A percentile compares a stretch with the other conserved stretches of the same genome.
phyloP scores from a whole-genome alignment of 2,329 filamentous ascomycete genomes.

The Trichoderma sp. region DNA sequence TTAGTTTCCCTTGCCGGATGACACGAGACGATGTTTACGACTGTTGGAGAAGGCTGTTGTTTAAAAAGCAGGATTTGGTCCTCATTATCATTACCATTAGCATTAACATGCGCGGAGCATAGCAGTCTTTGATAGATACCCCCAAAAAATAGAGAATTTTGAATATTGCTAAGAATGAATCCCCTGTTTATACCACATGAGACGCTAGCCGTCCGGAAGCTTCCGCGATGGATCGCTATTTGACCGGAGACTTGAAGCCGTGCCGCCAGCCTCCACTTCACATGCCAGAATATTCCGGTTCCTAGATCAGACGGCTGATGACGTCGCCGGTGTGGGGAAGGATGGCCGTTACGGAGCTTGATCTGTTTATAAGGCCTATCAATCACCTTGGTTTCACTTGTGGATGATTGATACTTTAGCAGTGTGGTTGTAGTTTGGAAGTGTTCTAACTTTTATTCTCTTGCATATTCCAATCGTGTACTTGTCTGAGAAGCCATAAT shows the following conservation, averaged over 20 bases:
- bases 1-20: background rate
- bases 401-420: background rate
- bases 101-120: background rate
- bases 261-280: slow-evolving; percentile 7
- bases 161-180: background rate
- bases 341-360: background rate
- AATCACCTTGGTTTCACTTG: background rate
- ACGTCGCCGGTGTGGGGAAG: slow-evolving; percentile 8
- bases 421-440: background rate
- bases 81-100: background rate
- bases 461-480: background rate
- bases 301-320: background rate
- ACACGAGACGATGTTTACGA: background rate
- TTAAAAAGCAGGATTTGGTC: background rate
- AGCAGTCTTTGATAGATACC: slow-evolving; percentile 14
- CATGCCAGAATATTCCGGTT: background rate
- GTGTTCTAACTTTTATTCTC: background rate
- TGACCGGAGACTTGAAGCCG: background rate
- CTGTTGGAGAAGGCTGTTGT: background rate
- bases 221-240: background rate
- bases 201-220: background rate
- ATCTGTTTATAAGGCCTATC: background rate
- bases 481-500: background rate
- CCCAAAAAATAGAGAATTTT: background rate
- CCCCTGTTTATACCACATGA: background rate